Evolutionary conservation across 345 rosid genomes (phyloP), one percentile per base, ranked within the genome.

Genomic region (Atalantia buxifolia): DNA sequence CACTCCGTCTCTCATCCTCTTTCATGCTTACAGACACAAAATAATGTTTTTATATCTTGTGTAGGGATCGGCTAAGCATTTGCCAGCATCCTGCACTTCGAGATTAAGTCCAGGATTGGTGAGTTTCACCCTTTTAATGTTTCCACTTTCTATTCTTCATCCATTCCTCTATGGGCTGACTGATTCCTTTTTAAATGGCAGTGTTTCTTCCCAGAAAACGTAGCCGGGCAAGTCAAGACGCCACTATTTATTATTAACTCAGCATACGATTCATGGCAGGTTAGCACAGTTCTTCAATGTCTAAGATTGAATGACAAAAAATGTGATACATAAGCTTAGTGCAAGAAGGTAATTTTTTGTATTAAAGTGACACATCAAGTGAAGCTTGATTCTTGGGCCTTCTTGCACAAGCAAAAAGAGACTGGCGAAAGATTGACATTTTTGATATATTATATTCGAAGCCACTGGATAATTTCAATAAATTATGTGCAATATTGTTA

Each of bases 251-350:
- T 96, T 72, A 84, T 92, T 12, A 96, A 96, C 85, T 89, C 99
- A 7, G 98, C 98, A 8, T 92, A 94, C 66, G 98, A 94, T 84
- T 90, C 95, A 10, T 94, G 99, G 99, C 98, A 96, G 99, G 99
- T 96, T 74, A 42, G 87, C 53, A 40, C 65, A 31, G 50, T 79
- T 68, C 53, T 45, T 61, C 57, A 24, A 13, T 10, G 5, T 31
- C n/a, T 25, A 36, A 59, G 33, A 24, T 22, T 9, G 16, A 59
- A 57, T 65, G 16, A 1, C 57, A 5, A 18, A 12, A 6, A 36
- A 13, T 13, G 59, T 72, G 76, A n/a, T 5, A 28, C 2, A 7
- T 16, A 14, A 33, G 53, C 66, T 73, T 36, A 21, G 16, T 60
- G 33, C 50, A 45, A 13, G 6, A 67, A 36, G 18, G 0, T 13